Base-by-base conservation (phyloP, 2,329 filamentous ascomycete species). In the Cordyceps pruinosa region DNA sequence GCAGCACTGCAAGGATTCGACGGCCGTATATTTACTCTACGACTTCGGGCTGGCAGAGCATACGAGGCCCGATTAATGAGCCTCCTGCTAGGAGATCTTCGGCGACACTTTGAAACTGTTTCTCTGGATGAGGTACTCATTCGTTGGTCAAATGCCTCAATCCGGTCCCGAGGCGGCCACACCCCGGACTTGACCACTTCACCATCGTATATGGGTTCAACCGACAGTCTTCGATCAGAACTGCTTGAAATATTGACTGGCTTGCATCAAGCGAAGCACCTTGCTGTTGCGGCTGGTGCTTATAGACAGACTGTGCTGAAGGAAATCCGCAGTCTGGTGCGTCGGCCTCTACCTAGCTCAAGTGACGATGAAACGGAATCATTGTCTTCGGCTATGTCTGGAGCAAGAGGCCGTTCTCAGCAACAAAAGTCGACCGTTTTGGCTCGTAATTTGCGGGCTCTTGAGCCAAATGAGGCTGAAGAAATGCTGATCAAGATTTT, bases 401-500 rank as follows among this genome's bases (percentile, higher is more conserved):
- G 21, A 42, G n/a, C n/a, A 23, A 25, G 10, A 23, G 21, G 15
- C 21, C 23, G 34, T 35, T 25, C 9, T 25, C 39, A 25, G 21
- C 7, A 42, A 25, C 39, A 42, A 25, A 23, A 25, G 4, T 12
- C 39, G 15, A 25, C 39, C 25, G 15, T 42, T 15, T 21, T 42
- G 2, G 21, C 39, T 42, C 21, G 39, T 25, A 42, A 25, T 17
- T 12, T 42, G 15, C 39, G 39, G 25, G 15, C 4, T 21, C 21
- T 42, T 9, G 21, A 42, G 10, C 39, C 39, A 13, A 4, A 42
- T 15, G 21, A 13, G 3, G 39, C 39, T 3, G 39, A 42, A 25
- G 39, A 25, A 15, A 25, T 42, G 21, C 12, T 42, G 21, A 25
- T 42, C 87, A 88, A 84, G 58, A 88, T 95, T n/a, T 99, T 97